Conservation (phyloP, 805 yeast species). For the Hanseniaspora hatyaiensis region DNA sequence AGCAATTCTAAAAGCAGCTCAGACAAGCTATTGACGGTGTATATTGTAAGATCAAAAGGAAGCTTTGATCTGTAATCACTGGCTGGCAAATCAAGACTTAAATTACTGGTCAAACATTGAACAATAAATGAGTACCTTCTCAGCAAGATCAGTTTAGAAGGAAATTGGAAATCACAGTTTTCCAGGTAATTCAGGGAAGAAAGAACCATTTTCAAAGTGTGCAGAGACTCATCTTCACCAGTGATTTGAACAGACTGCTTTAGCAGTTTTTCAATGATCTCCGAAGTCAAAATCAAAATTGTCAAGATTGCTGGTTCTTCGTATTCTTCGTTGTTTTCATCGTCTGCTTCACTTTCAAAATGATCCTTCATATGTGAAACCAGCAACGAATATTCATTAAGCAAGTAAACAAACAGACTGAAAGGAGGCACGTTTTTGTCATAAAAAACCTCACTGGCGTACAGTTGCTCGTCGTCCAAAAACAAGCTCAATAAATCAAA, state of each 20-base stretch:
- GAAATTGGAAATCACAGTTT: slow-evolving; percentile 7
- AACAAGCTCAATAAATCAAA: slow-evolving; percentile 9
- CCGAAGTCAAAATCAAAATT: slow-evolving; percentile 4
- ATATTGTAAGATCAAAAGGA: slow-evolving; percentile 4
- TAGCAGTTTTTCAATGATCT: slow-evolving; percentile 20
- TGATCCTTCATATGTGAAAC: background rate
- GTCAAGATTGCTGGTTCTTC: slow-evolving; percentile 22
- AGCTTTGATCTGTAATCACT: slow-evolving; percentile 2
- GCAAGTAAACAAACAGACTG: background rate
- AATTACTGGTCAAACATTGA: slow-evolving; percentile 7
- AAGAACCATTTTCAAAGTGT: background rate
- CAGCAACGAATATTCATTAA: slow-evolving; percentile 1
- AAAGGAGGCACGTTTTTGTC: slow-evolving; percentile 1
- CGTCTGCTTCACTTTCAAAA: slow-evolving; percentile 19
- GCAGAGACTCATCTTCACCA: background rate
- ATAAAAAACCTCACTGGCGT: background rate
- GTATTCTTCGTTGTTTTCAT: slow-evolving; percentile 19
- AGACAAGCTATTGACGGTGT: slow-evolving; percentile 25
- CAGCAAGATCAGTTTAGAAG: slow-evolving; percentile 25
- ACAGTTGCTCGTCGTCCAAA: slow-evolving; percentile 6
- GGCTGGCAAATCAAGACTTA: background rate
- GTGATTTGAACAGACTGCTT: background rate
- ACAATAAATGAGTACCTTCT: slow-evolving; percentile 21
- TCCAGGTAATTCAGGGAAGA: slow-evolving; percentile 1
- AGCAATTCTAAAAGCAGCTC: slow-evolving; percentile 19